Conservation (phyloP, 1,139 yeast species). For the Zygosaccharomyces sapae region DNA sequence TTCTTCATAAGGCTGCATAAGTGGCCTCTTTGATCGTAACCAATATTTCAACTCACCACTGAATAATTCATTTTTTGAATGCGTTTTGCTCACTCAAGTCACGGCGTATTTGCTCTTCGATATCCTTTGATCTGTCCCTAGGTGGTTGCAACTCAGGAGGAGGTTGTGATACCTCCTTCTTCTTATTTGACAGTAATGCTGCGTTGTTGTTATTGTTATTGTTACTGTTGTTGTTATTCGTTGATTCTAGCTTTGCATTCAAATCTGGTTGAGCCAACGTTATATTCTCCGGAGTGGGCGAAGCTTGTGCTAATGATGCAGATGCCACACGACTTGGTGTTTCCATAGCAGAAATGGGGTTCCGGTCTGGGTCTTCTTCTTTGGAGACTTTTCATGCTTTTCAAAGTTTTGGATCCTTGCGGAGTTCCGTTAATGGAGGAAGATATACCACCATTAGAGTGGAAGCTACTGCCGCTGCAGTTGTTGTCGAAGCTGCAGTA, state of each 20-base stretch:
- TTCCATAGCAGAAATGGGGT: constrained; percentile 24
- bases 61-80: constrained; percentile 35
- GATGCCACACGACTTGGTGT: constrained; percentile 16
- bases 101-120: constrained; percentile 26
- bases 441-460: constrained; percentile 9
- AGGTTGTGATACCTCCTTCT: constrained; percentile 3
- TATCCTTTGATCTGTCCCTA: constrained; percentile 29
- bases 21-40: constrained; percentile 30
- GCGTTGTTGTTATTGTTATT: no score
- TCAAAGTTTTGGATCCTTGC: constrained; percentile 6
- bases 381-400: constrained; percentile 25
- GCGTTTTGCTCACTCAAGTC: constrained; percentile 29
- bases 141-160: constrained; percentile 20
- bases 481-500: constrained; percentile 16
- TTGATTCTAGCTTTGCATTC: neutral
- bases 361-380: constrained; percentile 13
- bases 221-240: constrained; percentile 7
- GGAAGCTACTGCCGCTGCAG: constrained; percentile 14
- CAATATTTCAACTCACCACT: constrained; percentile 32
- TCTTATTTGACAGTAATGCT: constrained; percentile 9
- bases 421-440: constrained; percentile 2
- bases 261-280: constrained; percentile 7
- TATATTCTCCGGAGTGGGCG: constrained; percentile 13
- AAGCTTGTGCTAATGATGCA: constrained; percentile 10
- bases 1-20: constrained; percentile 32